Evolutionary conservation across 2,329 filamentous ascomycete species (phyloP), one percentile per base, ranked within the genome.

Genomic region (Fusarium protoensiforme): DNA sequence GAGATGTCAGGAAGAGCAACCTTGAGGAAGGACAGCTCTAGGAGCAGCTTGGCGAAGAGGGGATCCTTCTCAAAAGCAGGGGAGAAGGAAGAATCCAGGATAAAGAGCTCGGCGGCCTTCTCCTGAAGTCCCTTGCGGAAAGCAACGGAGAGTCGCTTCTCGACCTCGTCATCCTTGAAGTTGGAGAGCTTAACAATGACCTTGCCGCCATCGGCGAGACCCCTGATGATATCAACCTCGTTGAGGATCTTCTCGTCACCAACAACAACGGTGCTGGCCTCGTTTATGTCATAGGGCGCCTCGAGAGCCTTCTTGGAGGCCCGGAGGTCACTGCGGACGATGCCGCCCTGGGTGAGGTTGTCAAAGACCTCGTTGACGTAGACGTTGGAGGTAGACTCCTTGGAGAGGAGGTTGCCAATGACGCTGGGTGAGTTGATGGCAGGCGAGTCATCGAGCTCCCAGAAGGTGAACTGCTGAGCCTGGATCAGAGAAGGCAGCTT

Each of bases 401-500:
- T 91, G 87, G 92, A 96, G 87, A 87, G 89, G 14, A 91, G 80
- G 65, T 83, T 86, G 71, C 88, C 87, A 31, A 92, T 80, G 39
- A 86, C 89, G 24, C 89, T 84, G 13, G 94, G 92, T 1, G 94
- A 91, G 67, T 86, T 86, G 60, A 88, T 87, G 60, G 92, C 89
- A 2, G 86, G 83, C 31, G 95, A 95, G 81, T 91, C 89, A 79
- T 98, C 96, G 43, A 93, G 81, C 76, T 98, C 94, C 95, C 95
- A 98, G 88, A 99, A 98, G 14, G 92, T 92, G 85, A 96, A 98
- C 83, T 98, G 93, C 81, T 94, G 89, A 22, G 92, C 90, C 74
- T 90, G 86, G 63, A 91, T 82, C 54, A 87, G 81, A n/a, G 71
- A 86, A 65, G 76, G 81, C 69, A 80, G 80, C 65, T 81, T 78